phyloP scores from a whole-genome alignment of 495 filamentous ascomycete species.

The Penicillium nucicola region DNA sequence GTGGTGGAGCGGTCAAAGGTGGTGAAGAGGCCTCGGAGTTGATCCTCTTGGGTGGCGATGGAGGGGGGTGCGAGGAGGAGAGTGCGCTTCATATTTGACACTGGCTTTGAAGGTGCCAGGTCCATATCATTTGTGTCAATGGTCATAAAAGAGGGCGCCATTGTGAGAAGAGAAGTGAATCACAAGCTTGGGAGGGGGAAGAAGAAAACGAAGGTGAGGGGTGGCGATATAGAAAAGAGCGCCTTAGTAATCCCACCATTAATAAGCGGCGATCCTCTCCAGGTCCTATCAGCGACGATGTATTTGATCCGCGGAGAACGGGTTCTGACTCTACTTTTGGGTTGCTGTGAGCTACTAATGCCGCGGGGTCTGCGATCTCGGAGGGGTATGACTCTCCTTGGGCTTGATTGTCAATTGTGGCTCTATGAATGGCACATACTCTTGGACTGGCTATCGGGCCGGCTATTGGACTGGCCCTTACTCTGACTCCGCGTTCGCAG shows the following conservation, averaged over 20 bases:
- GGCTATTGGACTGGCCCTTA: background rate
- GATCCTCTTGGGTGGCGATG: constrained; percentile 62
- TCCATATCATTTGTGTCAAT: constrained; percentile 46
- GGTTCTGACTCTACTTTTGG: too few relatives aligned
- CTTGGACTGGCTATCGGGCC: too few relatives aligned
- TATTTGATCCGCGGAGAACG: background rate
- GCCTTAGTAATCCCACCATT: constrained; percentile 21
- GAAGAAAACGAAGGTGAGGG: constrained; percentile 15
- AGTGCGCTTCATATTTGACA: constrained; percentile 40
- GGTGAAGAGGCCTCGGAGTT: constrained; percentile 54
- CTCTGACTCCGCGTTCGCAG: background rate
- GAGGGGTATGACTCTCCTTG: background rate
- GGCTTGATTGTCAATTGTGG: constrained; percentile 24
- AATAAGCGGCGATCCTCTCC: constrained; percentile 4
- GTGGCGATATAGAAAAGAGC: constrained; percentile 29
- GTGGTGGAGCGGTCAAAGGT: constrained; percentile 68
- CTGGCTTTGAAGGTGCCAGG: constrained; percentile 30
- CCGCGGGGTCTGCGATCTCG: background rate
- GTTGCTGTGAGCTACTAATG: background rate
- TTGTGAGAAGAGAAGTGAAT: constrained; percentile 9
- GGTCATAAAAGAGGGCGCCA: constrained; percentile 40
- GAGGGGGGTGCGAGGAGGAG: constrained; percentile 75
- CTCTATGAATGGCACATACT: background rate
- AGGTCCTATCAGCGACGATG: background rate
- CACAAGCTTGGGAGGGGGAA: background rate